Evolutionary conservation across 305 asterid species (phyloP).

Genomic region (Fraxinus sp.): DNA sequence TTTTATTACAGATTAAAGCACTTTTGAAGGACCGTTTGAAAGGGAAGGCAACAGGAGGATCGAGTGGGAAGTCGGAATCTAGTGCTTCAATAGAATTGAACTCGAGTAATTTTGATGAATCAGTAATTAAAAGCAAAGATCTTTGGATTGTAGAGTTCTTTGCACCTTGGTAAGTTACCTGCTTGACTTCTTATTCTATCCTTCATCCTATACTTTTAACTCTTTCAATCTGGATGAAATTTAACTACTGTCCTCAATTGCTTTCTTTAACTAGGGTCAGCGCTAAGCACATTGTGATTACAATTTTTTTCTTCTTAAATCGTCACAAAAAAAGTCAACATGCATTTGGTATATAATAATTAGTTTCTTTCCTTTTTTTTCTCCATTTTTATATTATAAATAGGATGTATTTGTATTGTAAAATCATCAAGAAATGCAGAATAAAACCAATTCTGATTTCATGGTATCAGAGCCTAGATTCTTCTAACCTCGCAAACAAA

Average conservation of each 20-base stretch:
- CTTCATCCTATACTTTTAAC: background rate
- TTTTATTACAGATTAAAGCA: slow-evolving; percentile 52
- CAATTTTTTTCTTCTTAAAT: background rate
- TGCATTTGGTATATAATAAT: background rate
- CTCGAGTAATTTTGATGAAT: slow-evolving; percentile 78
- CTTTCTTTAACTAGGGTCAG: background rate
- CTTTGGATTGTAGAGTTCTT: slow-evolving; percentile 94
- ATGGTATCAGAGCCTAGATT: too few relatives aligned
- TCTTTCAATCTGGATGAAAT: background rate
- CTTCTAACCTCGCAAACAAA: too few relatives aligned
- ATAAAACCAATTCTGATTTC: too few relatives aligned
- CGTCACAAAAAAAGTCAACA: background rate
- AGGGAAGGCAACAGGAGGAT: slow-evolving; percentile 83
- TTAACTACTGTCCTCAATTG: background rate
- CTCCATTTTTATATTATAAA: too few relatives aligned
- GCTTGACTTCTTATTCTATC: background rate
- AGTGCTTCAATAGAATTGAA: slow-evolving; percentile 82
- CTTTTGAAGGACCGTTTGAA: slow-evolving; percentile 75
- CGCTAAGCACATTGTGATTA: background rate
- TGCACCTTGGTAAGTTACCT: slow-evolving; percentile 82
- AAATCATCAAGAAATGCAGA: too few relatives aligned
- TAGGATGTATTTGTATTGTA: too few relatives aligned
- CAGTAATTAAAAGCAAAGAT: slow-evolving; percentile 86
- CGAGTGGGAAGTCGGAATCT: slow-evolving; percentile 74
- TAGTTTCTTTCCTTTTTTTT: too few relatives aligned